phyloP scores from a whole-genome alignment of 768 basidiomycete genomes.

The Trametes maxima region DNA sequence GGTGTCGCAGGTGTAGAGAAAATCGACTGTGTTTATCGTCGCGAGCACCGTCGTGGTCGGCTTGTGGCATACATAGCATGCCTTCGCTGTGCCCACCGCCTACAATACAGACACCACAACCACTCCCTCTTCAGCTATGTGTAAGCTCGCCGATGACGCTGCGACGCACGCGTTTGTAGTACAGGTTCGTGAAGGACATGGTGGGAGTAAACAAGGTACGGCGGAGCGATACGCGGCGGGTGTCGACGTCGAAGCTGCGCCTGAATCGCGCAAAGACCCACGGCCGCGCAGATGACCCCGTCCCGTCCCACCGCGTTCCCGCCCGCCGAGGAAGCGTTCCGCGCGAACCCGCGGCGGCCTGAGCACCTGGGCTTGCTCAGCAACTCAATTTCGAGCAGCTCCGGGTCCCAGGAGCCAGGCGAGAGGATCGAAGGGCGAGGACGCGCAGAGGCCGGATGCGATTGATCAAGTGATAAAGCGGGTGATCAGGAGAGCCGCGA shows the following conservation, averaged over 20 bases:
- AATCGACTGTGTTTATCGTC: constrained; percentile 81
- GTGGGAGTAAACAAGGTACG: constrained; percentile 12
- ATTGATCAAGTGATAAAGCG: constrained; percentile 29
- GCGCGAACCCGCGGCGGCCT: constrained; percentile 18
- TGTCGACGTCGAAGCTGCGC: neutral
- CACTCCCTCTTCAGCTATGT: constrained; percentile 13
- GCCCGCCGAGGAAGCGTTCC: constrained; percentile 5
- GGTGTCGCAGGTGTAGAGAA: constrained; percentile 79
- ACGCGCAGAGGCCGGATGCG: constrained; percentile 1
- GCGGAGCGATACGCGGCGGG: constrained; percentile 15
- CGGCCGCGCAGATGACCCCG: constrained; percentile 15
- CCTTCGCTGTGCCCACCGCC: constrained; percentile 76
- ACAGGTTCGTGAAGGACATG: constrained; percentile 82
- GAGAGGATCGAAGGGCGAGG: too few relatives aligned
- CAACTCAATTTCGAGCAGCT: constrained; percentile 15
- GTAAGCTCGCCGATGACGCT: neutral
- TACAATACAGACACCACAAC: constrained; percentile 34
- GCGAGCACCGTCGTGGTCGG: constrained; percentile 85
- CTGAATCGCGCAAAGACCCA: neutral
- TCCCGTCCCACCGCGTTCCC: neutral
- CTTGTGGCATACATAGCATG: constrained; percentile 79
- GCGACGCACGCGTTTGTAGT: constrained; percentile 80
- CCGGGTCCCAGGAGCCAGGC: constrained; percentile 9
- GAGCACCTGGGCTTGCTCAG: constrained; percentile 11
- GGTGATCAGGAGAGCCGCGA: constrained; percentile 21